Percentiles rank a stretch among this genome's conserved stretches.
These are phyloP conservation scores for Fragilariopsis cylindrus DNA, from an alignment of 108 stramenopile species.

Conservation along the genomic window DNA sequence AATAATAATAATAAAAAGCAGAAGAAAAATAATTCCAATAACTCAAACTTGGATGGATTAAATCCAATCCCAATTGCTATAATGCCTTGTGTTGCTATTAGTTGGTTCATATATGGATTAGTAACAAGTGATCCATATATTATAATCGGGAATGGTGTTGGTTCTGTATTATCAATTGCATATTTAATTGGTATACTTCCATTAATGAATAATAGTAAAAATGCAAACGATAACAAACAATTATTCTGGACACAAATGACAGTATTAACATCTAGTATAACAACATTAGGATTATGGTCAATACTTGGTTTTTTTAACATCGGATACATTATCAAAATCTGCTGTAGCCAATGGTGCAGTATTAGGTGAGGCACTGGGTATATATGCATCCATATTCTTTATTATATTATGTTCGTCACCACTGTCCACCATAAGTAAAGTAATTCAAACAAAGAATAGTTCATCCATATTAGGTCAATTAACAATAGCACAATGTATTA, in stretches of 20 bases:
- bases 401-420: conserved; percentile 48
- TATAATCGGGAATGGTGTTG: conserved; percentile 49
- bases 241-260: conserved; percentile 29
- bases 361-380: conserved; percentile 30
- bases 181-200: conserved; percentile 41
- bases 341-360: neutral
- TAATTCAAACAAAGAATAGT: conserved; percentile 39
- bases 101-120: conserved; percentile 53
- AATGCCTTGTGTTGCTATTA: conserved; percentile 47
- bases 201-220: conserved; percentile 19
- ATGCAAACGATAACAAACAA: neutral
- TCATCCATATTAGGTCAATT: conserved; percentile 41
- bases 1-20: no score
- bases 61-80: conserved; percentile 53
- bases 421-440: conserved; percentile 44
- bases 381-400: conserved; percentile 49
- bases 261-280: conserved; percentile 23
- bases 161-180: conserved; percentile 42
- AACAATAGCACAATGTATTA: conserved; percentile 52
- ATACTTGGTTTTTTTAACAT: conserved; percentile 39
- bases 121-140: conserved; percentile 47
- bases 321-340: conserved; percentile 3
- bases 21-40: no score
- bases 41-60: conserved; percentile 24
- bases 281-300: conserved; percentile 53